Base-by-base conservation (phyloP, 495 filamentous ascomycete genomes). In the Hyaloscypha hepaticicola region DNA sequence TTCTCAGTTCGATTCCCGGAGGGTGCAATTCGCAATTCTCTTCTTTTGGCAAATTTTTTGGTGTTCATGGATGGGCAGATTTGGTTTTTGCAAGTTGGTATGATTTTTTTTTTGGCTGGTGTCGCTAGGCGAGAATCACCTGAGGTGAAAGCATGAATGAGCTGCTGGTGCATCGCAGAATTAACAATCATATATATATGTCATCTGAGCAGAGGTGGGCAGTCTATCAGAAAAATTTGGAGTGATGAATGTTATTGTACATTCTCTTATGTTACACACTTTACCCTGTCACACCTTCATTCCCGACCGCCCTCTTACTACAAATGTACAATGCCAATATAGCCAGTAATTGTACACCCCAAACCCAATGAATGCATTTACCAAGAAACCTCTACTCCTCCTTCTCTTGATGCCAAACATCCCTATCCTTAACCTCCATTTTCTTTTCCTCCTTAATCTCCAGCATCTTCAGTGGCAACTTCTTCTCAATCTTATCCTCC, bases 401-500 rank as follows among this genome's bases (percentile, higher is more conserved):
- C 50, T 53, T 28, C 11, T 5, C 50, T 1, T 53, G 21, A 53
- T 25, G 7, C n/a, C 22, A 11, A 5, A 25, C 22, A 25, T 25
- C 50, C 21, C 26, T 28, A 28, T 53, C 50, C 26, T 16, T 53
- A 5, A 19, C 6, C n/a, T 24, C n/a, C 50, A 25, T 53, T 21
- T 7, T 1, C 4, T 53, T 53, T 16, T 9, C 21, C 5, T 25
- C 22, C 58, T 60, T 55, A 29, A 60, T 29, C 55, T 55, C 26
- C 53, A 70, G 25, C 55, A 61, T 56, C 58, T 67, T 62, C 9
- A 52, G 8, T n/a, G 63, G 57, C 24, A 63, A 22, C 2, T 66
- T 27, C 41, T 57, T 63, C 70, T 89, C 84, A 28, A 75, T 59
- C 68, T 78, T 63, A 63, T 88, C 78, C 67, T 83, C 74, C 59